A percentile compares a stretch with the other conserved stretches of the same genome.
Conservation (phyloP, 768 basidiomycete species). For the Amanita rubescens region DNA sequence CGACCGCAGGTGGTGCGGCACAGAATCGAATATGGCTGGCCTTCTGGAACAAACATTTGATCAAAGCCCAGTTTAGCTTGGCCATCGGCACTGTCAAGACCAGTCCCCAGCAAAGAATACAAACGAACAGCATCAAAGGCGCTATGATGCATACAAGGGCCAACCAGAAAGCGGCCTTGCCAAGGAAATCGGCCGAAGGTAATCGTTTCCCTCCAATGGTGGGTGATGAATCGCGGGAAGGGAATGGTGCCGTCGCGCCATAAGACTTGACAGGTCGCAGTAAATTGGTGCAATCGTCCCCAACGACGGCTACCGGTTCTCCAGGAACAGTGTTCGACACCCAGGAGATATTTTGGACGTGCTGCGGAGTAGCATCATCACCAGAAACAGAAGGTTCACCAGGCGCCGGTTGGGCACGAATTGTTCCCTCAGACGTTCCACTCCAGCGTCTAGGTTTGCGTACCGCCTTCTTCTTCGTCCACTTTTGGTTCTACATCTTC, state of each 20-base stretch:
- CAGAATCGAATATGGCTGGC: conserved; percentile 90
- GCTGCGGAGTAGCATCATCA: conserved; percentile 27
- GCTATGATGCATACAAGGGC: conserved; percentile 71
- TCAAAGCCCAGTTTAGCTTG: conserved; percentile 90
- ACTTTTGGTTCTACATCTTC: conserved; percentile 24
- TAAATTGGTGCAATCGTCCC: conserved; percentile 21
- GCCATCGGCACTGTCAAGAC: conserved; percentile 98
- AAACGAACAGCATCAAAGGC: conserved; percentile 83
- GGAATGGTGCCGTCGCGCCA: conserved; percentile 46
- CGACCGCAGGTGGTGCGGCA: conserved; percentile 69
- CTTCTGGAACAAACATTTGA: conserved; percentile 70
- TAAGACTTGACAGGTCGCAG: conserved; percentile 55
- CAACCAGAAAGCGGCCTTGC: conserved; percentile 78
- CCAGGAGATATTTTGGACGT: conserved; percentile 37
- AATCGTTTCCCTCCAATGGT: conserved; percentile 25
- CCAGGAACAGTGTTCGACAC: conserved; percentile 24
- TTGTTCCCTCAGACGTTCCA: conserved; percentile 28
- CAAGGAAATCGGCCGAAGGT: conserved; percentile 46
- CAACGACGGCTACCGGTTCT: conserved; percentile 45
- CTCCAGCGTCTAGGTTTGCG: conserved; percentile 24
- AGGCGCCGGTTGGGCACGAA: conserved; percentile 21
- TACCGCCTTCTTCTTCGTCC: conserved; percentile 30
- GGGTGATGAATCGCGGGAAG: conserved; percentile 18
- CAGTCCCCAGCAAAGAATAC: conserved; percentile 89
- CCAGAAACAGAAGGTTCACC: conserved; percentile 11